A percentile compares a stretch with the other conserved stretches of the same genome.
Evolutionary conservation across 169 alveolate species (phyloP).

Genomic region (Nephromyces sp.): DNA sequence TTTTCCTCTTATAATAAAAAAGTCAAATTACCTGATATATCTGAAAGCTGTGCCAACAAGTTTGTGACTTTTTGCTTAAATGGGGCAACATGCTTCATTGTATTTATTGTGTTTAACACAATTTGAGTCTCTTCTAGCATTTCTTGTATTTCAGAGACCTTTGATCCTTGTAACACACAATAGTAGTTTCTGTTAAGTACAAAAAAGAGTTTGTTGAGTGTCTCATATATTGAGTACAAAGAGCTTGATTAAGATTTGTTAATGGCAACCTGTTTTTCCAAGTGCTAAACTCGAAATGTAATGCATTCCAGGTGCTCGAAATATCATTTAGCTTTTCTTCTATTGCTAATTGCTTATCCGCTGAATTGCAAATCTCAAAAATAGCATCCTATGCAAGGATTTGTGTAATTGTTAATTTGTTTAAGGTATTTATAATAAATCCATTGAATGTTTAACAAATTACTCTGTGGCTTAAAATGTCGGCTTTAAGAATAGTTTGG

Average conservation of each 20-base stretch:
- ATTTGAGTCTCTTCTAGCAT: slow-evolving; percentile 83
- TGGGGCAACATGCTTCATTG: slow-evolving; percentile 85
- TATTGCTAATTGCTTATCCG: slow-evolving; percentile 87
- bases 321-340: slow-evolving; percentile 80
- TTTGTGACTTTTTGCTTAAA: slow-evolving; percentile 76
- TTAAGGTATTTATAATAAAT: too few relatives aligned
- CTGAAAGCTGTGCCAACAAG: slow-evolving; percentile 75
- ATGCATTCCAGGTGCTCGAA: slow-evolving; percentile 77
- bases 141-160: slow-evolving; percentile 80
- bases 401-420: too few relatives aligned
- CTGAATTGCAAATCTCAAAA: slow-evolving; percentile 89
- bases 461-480: slow-evolving; percentile 39
- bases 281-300: slow-evolving; percentile 81
- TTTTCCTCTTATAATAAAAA: too few relatives aligned
- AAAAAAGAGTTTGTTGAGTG: neutral
- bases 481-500: slow-evolving; percentile 71
- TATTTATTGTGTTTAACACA: slow-evolving; percentile 75
- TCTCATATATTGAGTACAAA: neutral
- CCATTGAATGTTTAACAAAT: too few relatives aligned
- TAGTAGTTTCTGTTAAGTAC: slow-evolving; percentile 54
- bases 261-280: slow-evolving; percentile 72
- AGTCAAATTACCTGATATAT: slow-evolving; percentile 54
- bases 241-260: neutral
- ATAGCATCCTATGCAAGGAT: slow-evolving; percentile 84
- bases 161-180: slow-evolving; percentile 73